phyloP scores from a whole-genome alignment of 768 basidiomycete genomes.

The Hypsizygus marmoreus region DNA sequence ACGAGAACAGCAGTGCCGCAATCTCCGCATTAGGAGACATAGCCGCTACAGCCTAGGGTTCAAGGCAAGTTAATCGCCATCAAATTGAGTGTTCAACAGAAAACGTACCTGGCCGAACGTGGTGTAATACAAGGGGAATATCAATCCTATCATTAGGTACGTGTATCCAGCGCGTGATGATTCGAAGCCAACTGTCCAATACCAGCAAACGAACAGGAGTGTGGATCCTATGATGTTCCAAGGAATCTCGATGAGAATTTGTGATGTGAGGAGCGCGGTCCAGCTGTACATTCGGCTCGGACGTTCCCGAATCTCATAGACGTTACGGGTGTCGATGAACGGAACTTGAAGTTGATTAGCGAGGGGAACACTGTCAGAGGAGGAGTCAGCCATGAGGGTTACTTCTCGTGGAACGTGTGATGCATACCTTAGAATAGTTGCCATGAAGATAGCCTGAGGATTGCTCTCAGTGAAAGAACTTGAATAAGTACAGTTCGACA shows the following conservation, averaged over 20 bases:
- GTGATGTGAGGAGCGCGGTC: conserved; percentile 57
- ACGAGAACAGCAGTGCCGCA: conserved; percentile 57
- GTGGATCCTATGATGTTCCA: conserved; percentile 66
- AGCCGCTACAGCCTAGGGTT: conserved; percentile 59
- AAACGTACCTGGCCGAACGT: no score
- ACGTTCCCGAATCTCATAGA: conserved; percentile 71
- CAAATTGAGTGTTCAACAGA: no score
- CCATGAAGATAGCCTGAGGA: conserved; percentile 57
- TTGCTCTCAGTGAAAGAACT: neutral
- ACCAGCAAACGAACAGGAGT: conserved; percentile 72
- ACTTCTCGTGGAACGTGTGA: neutral
- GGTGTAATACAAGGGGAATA: conserved; percentile 68
- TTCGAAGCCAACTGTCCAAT: conserved; percentile 68
- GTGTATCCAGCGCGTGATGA: conserved; percentile 57
- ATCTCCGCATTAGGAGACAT: conserved; percentile 63
- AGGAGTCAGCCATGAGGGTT: conserved; percentile 4
- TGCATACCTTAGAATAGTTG: conserved; percentile 41
- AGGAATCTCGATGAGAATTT: conserved; percentile 59
- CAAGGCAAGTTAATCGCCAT: no score
- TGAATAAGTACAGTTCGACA: conserved; percentile 18
- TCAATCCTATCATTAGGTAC: conserved; percentile 53
- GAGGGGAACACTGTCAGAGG: conserved; percentile 43
- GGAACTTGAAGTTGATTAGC: conserved; percentile 66
- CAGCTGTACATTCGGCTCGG: conserved; percentile 68
- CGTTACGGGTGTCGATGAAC: conserved; percentile 58